Conservation (phyloP, 2,329 filamentous ascomycete species). For the Periconia digitata region DNA sequence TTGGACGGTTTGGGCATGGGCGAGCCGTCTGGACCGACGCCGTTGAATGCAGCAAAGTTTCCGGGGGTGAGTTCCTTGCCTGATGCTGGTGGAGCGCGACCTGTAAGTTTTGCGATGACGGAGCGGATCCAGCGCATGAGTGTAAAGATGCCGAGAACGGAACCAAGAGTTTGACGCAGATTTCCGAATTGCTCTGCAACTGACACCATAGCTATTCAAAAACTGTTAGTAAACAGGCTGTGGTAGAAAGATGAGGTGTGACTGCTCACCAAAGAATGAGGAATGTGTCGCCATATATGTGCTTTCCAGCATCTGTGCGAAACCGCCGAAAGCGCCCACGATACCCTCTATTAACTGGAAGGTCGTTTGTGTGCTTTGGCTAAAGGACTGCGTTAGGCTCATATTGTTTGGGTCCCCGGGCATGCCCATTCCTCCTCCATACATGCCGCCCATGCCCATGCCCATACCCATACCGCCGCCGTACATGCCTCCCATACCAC, state of each 20-base stretch:
- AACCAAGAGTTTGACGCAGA: constrained; percentile 88
- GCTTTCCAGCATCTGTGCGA: constrained; percentile 98
- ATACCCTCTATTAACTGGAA: constrained; percentile 99
- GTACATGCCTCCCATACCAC: constrained; percentile 42
- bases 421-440: constrained; percentile 54
- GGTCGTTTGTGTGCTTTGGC: constrained; percentile 90
- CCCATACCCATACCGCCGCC: constrained; percentile 43
- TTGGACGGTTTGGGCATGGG: constrained; percentile 73
- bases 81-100: constrained; percentile 84
- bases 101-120: constrained; percentile 87
- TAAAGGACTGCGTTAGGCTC: constrained; percentile 93
- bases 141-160: constrained; percentile 92
- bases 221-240: constrained; percentile 18
- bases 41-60: constrained; percentile 87
- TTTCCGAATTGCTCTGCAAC: constrained; percentile 97
- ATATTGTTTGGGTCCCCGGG: constrained; percentile 76
- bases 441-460: constrained; percentile 46
- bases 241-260: not conserved
- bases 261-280: constrained; percentile 85
- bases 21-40: constrained; percentile 67
- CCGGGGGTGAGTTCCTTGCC: constrained; percentile 84
- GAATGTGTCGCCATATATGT: constrained; percentile 99
- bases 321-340: constrained; percentile 93
- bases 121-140: constrained; percentile 93
- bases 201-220: constrained; percentile 77